Percentiles rank a stretch among this genome's conserved stretches.
These are phyloP conservation scores for Cryphonectria naterciae DNA, from an alignment of 2,329 filamentous ascomycete species.

Conservation along the genomic window DNA sequence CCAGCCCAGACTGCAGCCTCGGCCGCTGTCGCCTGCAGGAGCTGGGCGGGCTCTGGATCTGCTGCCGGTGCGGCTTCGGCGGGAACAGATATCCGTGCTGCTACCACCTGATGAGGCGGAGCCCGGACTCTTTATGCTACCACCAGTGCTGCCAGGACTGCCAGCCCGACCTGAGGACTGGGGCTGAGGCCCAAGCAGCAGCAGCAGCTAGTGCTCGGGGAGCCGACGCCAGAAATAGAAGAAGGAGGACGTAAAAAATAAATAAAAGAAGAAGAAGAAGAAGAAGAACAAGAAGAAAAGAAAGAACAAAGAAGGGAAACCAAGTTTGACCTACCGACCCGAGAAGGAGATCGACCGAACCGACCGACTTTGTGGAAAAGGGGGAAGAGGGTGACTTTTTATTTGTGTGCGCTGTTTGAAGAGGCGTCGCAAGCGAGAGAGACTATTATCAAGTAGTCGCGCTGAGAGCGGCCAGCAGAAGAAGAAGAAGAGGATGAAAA, in stretches of 20 bases:
- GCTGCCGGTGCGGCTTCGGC: conserved; percentile 53
- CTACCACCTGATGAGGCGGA: conserved; percentile 48
- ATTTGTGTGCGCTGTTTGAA: background rate
- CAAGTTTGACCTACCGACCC: background rate
- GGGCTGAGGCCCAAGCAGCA: conserved; percentile 4
- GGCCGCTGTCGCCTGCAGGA: conserved; percentile 54
- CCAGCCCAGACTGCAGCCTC: conserved; percentile 50
- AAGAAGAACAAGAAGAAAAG: no score
- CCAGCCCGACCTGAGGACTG: conserved; percentile 37
- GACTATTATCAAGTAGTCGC: conserved; percentile 1
- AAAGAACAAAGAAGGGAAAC: no score
- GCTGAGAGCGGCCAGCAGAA: background rate
- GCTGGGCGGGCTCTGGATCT: conserved; percentile 53
- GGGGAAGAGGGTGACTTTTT: background rate
- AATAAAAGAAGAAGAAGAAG: no score
- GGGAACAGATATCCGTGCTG: conserved; percentile 52
- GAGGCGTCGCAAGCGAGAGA: conserved; percentile 14
- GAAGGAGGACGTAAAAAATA: background rate
- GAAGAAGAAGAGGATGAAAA: background rate
- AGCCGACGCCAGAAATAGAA: background rate
- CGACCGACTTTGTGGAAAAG: background rate
- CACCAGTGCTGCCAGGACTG: conserved; percentile 54
- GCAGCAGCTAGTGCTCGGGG: background rate
- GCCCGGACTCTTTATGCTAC: conserved; percentile 57
- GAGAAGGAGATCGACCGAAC: background rate